Percentiles rank a stretch among this genome's conserved stretches.
Conservation (phyloP, 108 stramenopile genomes). For the Cyclotella kingstonii region DNA sequence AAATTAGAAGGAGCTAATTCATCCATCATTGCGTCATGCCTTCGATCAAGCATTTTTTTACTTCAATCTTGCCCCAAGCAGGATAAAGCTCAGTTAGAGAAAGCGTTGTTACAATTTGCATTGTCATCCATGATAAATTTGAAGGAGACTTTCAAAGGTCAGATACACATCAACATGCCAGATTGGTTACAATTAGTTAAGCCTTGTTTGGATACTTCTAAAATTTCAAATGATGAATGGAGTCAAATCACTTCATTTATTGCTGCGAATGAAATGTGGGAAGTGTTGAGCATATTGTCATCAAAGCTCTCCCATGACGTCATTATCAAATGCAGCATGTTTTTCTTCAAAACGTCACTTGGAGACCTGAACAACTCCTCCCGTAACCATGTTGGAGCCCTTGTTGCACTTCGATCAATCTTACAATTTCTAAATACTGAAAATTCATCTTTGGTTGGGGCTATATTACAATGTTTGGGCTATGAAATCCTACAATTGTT, state of each 20-base stretch:
- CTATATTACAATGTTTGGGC: conserved; percentile 44
- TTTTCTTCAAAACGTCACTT: conserved; percentile 50
- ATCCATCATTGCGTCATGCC: conserved; percentile 23
- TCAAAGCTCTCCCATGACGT: conserved; percentile 15
- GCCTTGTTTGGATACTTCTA: conserved; percentile 42
- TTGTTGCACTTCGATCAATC: conserved; percentile 43
- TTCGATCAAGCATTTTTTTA: conserved; percentile 28
- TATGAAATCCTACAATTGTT: conserved; percentile 60
- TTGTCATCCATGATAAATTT: conserved; percentile 24
- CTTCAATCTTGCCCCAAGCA: conserved; percentile 11
- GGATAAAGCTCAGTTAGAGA: conserved; percentile 22
- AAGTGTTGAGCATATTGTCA: conserved; percentile 58
- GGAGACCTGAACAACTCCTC: conserved; percentile 33
- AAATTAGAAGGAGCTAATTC: conserved; percentile 1
- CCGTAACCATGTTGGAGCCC: conserved; percentile 33
- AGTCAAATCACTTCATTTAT: conserved; percentile 34
- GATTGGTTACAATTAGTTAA: conserved; percentile 44
- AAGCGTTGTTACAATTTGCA: conserved; percentile 49
- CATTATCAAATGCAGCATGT: conserved; percentile 47
- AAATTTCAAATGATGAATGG: conserved; percentile 43
- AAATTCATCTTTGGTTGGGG: conserved; percentile 36
- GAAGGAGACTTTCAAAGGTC: conserved; percentile 5
- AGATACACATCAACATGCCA: conserved; percentile 11
- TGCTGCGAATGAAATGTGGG: conserved; percentile 54
- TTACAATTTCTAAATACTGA: conserved; percentile 35